phyloP scores from a whole-genome alignment of 805 yeast species.

The Barnettozyma vustinii region DNA sequence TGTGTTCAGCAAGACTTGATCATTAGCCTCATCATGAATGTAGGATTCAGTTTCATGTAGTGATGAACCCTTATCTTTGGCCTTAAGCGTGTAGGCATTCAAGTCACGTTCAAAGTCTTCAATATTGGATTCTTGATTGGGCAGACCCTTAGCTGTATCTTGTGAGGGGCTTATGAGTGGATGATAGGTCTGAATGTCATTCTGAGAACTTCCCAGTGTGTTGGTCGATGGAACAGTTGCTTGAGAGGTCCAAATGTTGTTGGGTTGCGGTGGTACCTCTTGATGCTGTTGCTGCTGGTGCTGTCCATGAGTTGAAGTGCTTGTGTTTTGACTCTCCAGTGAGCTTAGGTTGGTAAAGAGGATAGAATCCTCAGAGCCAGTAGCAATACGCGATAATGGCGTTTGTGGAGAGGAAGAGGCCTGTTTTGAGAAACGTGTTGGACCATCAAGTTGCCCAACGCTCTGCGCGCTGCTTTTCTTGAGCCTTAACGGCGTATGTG shows the following conservation, averaged over 20 bases:
- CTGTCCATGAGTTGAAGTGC: constrained; percentile 12
- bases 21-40: constrained; percentile 30
- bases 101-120: not conserved
- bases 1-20: constrained; percentile 30
- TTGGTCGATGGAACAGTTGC: not conserved
- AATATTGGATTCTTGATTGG: not conserved
- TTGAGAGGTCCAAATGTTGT: not conserved
- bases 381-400: constrained; percentile 20
- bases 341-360: constrained; percentile 25
- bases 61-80: not conserved
- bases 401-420: constrained; percentile 11
- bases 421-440: not conserved
- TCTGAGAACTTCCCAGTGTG: not conserved
- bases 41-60: constrained; percentile 29
- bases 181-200: not conserved
- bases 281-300: not conserved
- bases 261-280: not conserved
- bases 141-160: not conserved
- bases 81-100: not conserved
- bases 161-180: not conserved
- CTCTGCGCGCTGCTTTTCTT: not conserved
- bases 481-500: not conserved
- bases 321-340: constrained; percentile 20
- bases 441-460: not conserved
- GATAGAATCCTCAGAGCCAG: constrained; percentile 23